Evolutionary conservation across 2,329 filamentous ascomycete genomes (phyloP).

Genomic region (Aspergillus sp.): DNA sequence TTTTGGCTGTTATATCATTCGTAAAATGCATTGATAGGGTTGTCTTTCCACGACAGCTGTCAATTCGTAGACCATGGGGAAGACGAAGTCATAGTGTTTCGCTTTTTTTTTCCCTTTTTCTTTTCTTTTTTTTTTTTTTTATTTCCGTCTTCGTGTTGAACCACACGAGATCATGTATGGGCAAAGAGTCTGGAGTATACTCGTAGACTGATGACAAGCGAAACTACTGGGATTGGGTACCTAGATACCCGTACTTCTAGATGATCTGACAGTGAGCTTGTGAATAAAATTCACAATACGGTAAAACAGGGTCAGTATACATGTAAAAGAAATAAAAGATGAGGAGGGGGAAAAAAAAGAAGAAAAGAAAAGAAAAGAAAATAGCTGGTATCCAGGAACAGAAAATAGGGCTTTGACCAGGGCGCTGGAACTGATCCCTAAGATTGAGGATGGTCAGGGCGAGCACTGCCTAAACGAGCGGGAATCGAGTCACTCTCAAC

Average conservation of each 20-base stretch:
- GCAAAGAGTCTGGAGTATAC: neutral
- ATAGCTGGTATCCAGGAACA: neutral
- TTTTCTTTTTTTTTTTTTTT: too few species aligned
- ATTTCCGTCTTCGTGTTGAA: neutral
- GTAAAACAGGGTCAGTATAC: neutral
- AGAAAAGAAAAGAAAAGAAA: neutral
- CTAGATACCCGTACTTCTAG: neutral
- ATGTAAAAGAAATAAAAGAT: neutral
- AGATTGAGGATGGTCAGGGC: neutral
- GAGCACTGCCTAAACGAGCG: conserved; percentile 12
- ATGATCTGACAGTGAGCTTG: neutral
- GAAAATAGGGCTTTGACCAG: neutral
- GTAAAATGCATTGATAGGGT: neutral
- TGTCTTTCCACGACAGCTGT: neutral
- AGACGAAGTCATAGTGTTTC: too few species aligned
- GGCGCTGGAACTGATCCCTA: neutral
- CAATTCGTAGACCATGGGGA: neutral
- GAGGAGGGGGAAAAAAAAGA: neutral
- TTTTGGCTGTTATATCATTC: neutral
- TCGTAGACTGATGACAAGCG: neutral
- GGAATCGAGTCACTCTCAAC: conserved; percentile 2
- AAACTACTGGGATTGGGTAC: neutral
- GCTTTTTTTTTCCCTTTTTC: too few species aligned
- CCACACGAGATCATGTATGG: neutral
- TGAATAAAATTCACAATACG: neutral